Percentiles rank a stretch among this genome's conserved stretches.
Conservation (phyloP, 805 yeast species). For the Candida mattraensis region DNA sequence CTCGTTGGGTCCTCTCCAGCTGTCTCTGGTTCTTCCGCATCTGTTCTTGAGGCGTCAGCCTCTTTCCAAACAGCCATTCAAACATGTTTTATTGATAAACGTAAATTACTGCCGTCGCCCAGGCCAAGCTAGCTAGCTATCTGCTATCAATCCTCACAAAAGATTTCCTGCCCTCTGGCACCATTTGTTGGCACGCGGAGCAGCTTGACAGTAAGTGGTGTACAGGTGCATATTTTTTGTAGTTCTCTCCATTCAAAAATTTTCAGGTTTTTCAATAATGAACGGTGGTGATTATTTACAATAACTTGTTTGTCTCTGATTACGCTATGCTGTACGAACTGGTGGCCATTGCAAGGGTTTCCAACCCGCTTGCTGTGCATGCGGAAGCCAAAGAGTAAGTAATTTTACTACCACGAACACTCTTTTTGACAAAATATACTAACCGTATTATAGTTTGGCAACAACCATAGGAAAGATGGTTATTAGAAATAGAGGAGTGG, state of each 20-base stretch:
- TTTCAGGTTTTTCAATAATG: not conserved
- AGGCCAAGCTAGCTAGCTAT: no score
- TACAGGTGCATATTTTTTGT: conserved; percentile 2
- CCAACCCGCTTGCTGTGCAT: conserved; percentile 51
- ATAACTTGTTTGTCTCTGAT: no score
- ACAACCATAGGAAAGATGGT: conserved; percentile 77
- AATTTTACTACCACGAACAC: not conserved
- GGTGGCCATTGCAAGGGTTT: conserved; percentile 82
- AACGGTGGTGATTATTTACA: no score
- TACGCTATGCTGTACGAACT: conserved; percentile 79
- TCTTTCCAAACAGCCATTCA: conserved; percentile 96
- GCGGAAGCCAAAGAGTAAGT: conserved; percentile 62
- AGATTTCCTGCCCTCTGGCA: no score
- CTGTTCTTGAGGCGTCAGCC: conserved; percentile 91
- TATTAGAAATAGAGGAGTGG: conserved; percentile 90
- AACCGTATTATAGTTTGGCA: conserved; percentile 24
- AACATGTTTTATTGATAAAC: no score
- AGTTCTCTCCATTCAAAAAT: conserved; percentile 3
- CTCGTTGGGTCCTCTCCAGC: conserved; percentile 90
- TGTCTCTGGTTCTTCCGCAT: conserved; percentile 95
- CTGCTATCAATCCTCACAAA: no score
- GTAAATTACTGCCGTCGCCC: no score
- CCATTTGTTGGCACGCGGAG: no score
- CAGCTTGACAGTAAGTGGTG: not conserved
- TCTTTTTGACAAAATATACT: not conserved